A percentile compares a stretch with the other conserved stretches of the same genome.
Conservation (phyloP, 1,284 basidiomycete species). For the Ceratobasidium papillatum region DNA sequence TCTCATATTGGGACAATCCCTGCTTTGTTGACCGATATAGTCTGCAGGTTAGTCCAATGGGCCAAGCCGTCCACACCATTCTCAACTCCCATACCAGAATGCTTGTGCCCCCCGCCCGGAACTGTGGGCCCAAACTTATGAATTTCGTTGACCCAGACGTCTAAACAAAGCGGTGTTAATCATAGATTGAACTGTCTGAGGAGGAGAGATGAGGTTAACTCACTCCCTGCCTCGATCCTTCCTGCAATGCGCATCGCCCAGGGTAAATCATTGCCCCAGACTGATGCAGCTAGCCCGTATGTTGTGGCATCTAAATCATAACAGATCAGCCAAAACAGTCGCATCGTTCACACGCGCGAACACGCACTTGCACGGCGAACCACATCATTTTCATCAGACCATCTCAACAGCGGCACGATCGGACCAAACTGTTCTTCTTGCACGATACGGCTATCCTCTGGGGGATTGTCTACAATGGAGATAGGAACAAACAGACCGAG, state of each 20-base stretch:
- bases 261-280: conserved; percentile 12
- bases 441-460: conserved; percentile 25
- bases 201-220: not conserved
- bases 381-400: conserved; percentile 30
- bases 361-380: conserved; percentile 21
- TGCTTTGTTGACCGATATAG: conserved; percentile 26
- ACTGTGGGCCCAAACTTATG: conserved; percentile 26
- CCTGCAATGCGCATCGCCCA: conserved; percentile 7
- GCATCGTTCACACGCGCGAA: not conserved
- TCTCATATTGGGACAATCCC: conserved; percentile 3
- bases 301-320: conserved; percentile 3
- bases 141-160: conserved; percentile 38
- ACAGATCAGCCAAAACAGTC: not conserved
- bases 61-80: conserved; percentile 21
- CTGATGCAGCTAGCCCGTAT: conserved; percentile 29
- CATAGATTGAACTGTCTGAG: not conserved
- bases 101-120: conserved; percentile 31
- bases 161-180: not conserved
- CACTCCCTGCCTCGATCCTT: conserved; percentile 27
- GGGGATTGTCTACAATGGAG: conserved; percentile 31
- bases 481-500: conserved; percentile 28
- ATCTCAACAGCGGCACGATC: conserved; percentile 31
- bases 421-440: conserved; percentile 35
- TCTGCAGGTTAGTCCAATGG: conserved; percentile 28
- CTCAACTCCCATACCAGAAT: conserved; percentile 34